Evolutionary conservation across 441 rosid genomes (phyloP).

Genomic region (Capsella rubella): DNA sequence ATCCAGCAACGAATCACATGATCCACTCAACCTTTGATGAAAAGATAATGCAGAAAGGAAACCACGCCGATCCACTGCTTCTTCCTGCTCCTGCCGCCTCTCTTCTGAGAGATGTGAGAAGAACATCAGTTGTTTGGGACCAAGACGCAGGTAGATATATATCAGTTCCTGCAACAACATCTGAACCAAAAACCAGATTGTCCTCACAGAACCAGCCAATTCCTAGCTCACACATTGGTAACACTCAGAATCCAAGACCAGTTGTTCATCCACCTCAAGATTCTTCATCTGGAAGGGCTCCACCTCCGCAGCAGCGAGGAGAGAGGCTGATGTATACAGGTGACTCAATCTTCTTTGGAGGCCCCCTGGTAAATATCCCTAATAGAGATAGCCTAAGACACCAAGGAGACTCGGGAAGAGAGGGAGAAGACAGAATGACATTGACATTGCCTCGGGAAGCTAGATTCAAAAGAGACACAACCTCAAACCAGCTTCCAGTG

Average conservation of each 20-base stretch:
- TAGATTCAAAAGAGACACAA: constrained; percentile 73
- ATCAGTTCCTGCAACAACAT: constrained; percentile 74
- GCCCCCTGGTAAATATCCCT: constrained; percentile 71
- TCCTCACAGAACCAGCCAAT: constrained; percentile 52
- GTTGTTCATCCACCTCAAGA: constrained; percentile 52
- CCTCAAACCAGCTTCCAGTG: constrained; percentile 81
- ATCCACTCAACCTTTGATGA: constrained; percentile 68
- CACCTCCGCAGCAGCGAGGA: constrained; percentile 43
- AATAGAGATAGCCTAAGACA: constrained; percentile 65
- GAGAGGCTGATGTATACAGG: constrained; percentile 76
- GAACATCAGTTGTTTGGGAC: constrained; percentile 92
- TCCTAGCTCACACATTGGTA: constrained; percentile 33
- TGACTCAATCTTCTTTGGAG: constrained; percentile 80
- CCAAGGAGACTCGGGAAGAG: constrained; percentile 61
- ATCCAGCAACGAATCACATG: constrained; percentile 48
- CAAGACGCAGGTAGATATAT: constrained; percentile 93
- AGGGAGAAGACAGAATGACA: constrained; percentile 59
- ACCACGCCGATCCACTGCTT: constrained; percentile 61
- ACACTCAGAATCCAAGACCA: constrained; percentile 51
- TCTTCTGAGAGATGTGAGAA: constrained; percentile 85
- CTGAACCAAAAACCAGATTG: constrained; percentile 69
- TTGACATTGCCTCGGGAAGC: constrained; percentile 66
- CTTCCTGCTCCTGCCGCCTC: constrained; percentile 77
- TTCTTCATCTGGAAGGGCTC: constrained; percentile 44
- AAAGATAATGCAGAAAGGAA: constrained; percentile 57